Conservation (phyloP, 352 stramenopile genomes). For the Globisporangium polare region DNA sequence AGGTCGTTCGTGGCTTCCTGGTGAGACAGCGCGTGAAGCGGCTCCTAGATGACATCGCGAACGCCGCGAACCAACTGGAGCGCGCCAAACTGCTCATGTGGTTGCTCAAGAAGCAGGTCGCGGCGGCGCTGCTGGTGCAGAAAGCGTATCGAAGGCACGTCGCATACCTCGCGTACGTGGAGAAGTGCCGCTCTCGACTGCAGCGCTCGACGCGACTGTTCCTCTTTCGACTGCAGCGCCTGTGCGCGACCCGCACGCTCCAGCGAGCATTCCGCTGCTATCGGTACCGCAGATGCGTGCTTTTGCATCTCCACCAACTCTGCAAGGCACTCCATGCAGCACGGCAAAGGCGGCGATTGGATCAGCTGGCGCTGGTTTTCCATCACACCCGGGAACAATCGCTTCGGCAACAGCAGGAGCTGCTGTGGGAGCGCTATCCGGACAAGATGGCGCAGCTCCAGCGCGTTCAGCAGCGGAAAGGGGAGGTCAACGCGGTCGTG, state of each 20-base stretch:
- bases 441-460: conserved; percentile 14
- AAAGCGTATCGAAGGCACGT: conserved; percentile 26
- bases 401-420: conserved; percentile 2
- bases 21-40: conserved; percentile 28
- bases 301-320: conserved; percentile 23
- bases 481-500: background rate
- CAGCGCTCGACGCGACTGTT: conserved; percentile 27
- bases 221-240: conserved; percentile 29
- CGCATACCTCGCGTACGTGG: conserved; percentile 15
- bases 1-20: conserved; percentile 30
- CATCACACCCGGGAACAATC: conserved; percentile 10
- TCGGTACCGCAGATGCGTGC: conserved; percentile 25
- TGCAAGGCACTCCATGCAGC: conserved; percentile 25
- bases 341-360: conserved; percentile 29
- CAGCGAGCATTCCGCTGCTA: conserved; percentile 36
- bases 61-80: conserved; percentile 22
- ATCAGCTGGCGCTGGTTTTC: conserved; percentile 23
- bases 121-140: conserved; percentile 35
- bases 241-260: conserved; percentile 22
- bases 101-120: conserved; percentile 19
- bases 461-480: conserved; percentile 9
- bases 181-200: conserved; percentile 26
- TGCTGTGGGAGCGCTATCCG: conserved; percentile 12
- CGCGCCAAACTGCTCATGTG: conserved; percentile 6
- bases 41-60: conserved; percentile 21